Base-by-base conservation (phyloP, 495 filamentous ascomycete genomes). In the Penicillium samsonianum region DNA sequence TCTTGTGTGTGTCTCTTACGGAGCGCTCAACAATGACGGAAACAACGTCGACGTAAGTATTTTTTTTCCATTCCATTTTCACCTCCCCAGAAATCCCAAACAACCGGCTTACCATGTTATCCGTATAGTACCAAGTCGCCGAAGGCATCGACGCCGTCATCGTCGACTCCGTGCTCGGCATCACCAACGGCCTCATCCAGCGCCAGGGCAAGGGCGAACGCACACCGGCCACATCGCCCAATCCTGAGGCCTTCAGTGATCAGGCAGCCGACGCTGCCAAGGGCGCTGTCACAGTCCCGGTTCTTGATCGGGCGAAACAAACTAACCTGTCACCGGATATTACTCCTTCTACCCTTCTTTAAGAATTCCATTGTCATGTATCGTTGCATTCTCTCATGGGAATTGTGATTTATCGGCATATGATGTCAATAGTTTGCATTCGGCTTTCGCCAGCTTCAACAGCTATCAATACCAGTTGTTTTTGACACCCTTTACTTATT, bases 61-160 rank as follows among this genome's bases (percentile, higher is more conserved):
- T 5, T 26, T 25, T 14, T 23, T 33, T 8, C 26, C 12, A 40
- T n/a, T 11, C 16, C 7, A 16, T 8, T 37, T 37, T 5, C 14
- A 37, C 14, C 7, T 5, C 19, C 25, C 14, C 41, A 33, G 2
- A 23, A 10, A 33, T 7, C 7, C 9, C 7, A 2, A 44, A 6
- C 17, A 22, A 44, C 0, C 23, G 22, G 7, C 28, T 63, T 43
- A 65, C 17, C 46, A 35, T 17, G 0, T 16, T 17, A 38, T 38
- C 40, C 44, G 5, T 31, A 56, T 65, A 92, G 88, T 76, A 87
- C 58, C 94, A 98, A 87, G 92, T 95, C 16, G 86, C 91, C 22
- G 90, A 96, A 71, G 94, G 94, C 44, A 95, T 98, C 50, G 93
- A 98, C 73, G 93, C 93, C 7, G 92, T 98, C 23, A 98, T 98